Evolutionary conservation across 2,329 filamentous ascomycete species (phyloP), one percentile per base, ranked within the genome.

Genomic region (Dactylella cylindrospora): DNA sequence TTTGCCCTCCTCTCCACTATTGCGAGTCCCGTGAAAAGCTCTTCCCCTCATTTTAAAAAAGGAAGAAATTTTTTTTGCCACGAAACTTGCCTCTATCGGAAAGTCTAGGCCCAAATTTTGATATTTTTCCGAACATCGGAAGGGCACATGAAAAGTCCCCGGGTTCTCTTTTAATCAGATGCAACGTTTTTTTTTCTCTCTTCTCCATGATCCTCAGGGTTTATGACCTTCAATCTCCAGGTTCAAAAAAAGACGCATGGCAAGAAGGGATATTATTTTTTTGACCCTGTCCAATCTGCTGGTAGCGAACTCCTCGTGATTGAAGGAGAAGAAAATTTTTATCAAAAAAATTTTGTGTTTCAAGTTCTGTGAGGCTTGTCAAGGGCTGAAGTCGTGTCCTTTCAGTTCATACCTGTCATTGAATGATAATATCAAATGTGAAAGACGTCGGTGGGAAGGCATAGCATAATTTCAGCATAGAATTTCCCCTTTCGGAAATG

Each of bases 41-140:
- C n/a, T n/a, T n/a, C n/a, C n/a, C n/a, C n/a, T 61, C 20, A 44
- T 29, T 38, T 49, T 59, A 25, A 23, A 35, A 19, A 15, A 19
- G 29, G 20, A 33, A 61, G 44, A 23, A 43, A 32, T 33, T 15
- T 33, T 15, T 20, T 20, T 19, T 41, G 46, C 44, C 40, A 26
- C 25, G 28, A 43, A 17, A 20, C 45, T 39, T 50, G 45, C 32
- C 45, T 38, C 31, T 38, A 41, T 52, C 41, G 47, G 46, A 52
- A 61, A 60, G 54, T 52, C 36, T 31, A 35, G 32, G 22, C 36
- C 15, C 17, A n/a, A 6, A 23, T 26, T 9, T 52, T 19, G 15
- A 12, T 47, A 44, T 61, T 61, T 53, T 61, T 61, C 55, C 55
- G 47, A 46, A 7, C 29, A 38, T 38, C 45, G 46, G 53, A 50